Evolutionary conservation across 2,329 filamentous ascomycete genomes (phyloP).

Genomic region (Aspergillus flavus): DNA sequence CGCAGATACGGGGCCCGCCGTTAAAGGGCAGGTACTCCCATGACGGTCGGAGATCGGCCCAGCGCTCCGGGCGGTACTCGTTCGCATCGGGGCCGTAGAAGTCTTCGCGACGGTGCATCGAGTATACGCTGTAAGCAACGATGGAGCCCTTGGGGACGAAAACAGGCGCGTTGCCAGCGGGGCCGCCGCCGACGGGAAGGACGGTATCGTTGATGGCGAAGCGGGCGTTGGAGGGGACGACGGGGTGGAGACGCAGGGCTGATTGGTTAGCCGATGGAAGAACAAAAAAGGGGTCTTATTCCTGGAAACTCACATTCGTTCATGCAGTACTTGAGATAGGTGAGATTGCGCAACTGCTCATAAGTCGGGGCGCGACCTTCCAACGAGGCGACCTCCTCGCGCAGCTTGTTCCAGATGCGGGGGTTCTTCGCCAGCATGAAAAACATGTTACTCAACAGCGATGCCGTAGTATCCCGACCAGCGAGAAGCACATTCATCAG

Average conservation of each 20-base stretch:
- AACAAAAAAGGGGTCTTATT: neutral
- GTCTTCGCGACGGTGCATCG: constrained; percentile 69
- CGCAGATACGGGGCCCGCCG: constrained; percentile 34
- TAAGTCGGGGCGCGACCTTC: constrained; percentile 26
- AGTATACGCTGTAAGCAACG: constrained; percentile 66
- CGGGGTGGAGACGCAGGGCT: constrained; percentile 46
- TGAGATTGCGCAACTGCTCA: constrained; percentile 26
- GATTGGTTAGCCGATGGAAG: constrained; percentile 1
- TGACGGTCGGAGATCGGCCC: constrained; percentile 36
- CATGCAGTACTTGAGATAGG: constrained; percentile 26
- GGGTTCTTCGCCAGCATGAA: constrained; percentile 48
- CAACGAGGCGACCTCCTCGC: constrained; percentile 28
- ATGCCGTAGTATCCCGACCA: constrained; percentile 56
- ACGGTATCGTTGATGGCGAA: constrained; percentile 40
- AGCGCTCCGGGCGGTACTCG: constrained; percentile 53
- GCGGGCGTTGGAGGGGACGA: constrained; percentile 47
- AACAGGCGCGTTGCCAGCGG: constrained; percentile 60
- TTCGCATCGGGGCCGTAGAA: constrained; percentile 48
- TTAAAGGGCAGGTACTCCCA: constrained; percentile 41
- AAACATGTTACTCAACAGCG: constrained; percentile 46
- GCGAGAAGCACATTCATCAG: constrained; percentile 54
- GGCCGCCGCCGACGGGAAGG: constrained; percentile 58
- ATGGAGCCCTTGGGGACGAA: constrained; percentile 66
- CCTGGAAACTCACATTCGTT: constrained; percentile 25
- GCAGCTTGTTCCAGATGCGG: constrained; percentile 39